Evolutionary conservation across 345 rosid genomes (phyloP), one percentile per base, ranked within the genome.

Genomic region (Noccaea bulbosa): DNA sequence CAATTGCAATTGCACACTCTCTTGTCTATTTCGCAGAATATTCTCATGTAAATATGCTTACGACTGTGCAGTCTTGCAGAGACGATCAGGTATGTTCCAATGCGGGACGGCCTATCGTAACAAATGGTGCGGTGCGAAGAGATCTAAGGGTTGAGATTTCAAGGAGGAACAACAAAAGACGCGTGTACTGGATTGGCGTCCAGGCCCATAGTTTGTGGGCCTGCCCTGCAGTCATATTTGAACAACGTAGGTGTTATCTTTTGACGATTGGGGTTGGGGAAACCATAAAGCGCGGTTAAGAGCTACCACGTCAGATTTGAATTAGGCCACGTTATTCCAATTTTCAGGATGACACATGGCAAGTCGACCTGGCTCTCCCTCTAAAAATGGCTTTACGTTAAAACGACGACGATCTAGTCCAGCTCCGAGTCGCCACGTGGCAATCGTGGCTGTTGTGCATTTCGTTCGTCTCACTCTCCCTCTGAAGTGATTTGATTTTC

Each of bases 121-220:
- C 38, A 34, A 48, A 34, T 47, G 4, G 12, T 17, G 11, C 54
- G 10, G 20, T 33, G 17, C 43, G 74, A 45, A 55, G 17, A 52
- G 74, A 45, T 46, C 6, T 15, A 64, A 64, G 51, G 71, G 65
- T 11, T 57, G 59, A 47, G 65, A 65, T 38, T 48, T 47, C 1
- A n/a, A 6, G n/a, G 38, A 20, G 15, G 63, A 15, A 41, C 6
- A 12, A 46, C 14, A 38, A 24, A 43, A 33, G 55, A 30, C 53
- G 22, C 60, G 52, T 51, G 50, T 59, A 46, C 12, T 3, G 24
- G 40, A 58, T 56, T 60, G 11, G 8, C 8, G 38, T 46, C 45
- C 45, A 24, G 68, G 78, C 64, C 72, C 72, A 60, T 59, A 10
- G 8, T 67, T 8, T 2, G 56, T 67, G 67, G 60, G 78, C 68